Evolutionary conservation across 2,329 filamentous ascomycete species (phyloP).

Genomic region (Pseudogymnoascus sp.): DNA sequence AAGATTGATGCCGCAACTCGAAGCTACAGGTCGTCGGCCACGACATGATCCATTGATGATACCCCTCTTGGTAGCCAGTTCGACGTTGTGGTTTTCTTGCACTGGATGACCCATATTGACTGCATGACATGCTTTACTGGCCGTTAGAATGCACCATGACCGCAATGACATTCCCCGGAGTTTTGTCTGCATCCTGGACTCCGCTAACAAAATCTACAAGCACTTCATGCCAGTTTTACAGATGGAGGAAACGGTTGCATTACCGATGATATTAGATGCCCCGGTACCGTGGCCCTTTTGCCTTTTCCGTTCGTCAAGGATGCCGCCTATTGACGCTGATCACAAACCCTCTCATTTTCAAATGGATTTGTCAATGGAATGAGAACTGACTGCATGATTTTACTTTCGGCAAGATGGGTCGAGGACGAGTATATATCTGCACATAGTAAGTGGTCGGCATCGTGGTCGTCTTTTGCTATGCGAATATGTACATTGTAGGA

Average conservation of each 20-base stretch:
- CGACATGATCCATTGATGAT: conserved; percentile 7
- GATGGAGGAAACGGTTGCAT: background rate
- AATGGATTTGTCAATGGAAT: background rate
- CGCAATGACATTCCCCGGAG: background rate
- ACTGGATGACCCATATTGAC: conserved; percentile 1
- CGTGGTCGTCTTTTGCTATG: conserved; percentile 2
- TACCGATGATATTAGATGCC: background rate
- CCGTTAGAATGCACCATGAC: conserved; percentile 2
- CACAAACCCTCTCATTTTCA: background rate
- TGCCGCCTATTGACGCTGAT: background rate
- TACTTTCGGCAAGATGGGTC: background rate
- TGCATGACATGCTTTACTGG: conserved; percentile 6
- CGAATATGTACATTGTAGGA: conserved; percentile 6
- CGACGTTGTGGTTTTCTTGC: background rate
- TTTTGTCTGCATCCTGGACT: background rate
- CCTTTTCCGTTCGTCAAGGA: background rate
- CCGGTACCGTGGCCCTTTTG: background rate
- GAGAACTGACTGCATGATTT: background rate
- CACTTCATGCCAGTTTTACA: conserved; percentile 2
- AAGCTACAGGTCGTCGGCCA: background rate
- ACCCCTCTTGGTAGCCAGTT: conserved; percentile 2
- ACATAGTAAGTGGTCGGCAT: conserved; percentile 3
- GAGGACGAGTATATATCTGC: conserved; percentile 3
- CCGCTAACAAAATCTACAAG: background rate
- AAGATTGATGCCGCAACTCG: conserved; percentile 5